Percentiles rank a stretch among this genome's conserved stretches.
These are phyloP conservation scores for Blepharisma stoltei DNA, from an alignment of 73 alveolate genomes.

Conservation along the genomic window DNA sequence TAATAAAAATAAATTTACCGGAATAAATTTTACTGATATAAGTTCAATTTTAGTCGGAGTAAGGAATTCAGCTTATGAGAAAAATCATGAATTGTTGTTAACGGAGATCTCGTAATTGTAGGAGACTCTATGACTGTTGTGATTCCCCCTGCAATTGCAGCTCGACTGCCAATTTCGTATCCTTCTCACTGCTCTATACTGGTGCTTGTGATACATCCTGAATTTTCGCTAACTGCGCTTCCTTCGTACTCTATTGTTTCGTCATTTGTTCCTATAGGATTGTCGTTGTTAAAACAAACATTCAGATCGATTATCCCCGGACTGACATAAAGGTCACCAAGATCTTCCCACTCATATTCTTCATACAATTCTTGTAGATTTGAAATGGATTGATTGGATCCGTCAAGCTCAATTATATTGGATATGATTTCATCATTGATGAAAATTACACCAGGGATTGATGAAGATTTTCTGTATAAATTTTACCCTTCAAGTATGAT, in stretches of 20 bases:
- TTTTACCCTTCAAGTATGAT: too few relatives aligned
- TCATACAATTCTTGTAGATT: background rate
- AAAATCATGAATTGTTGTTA: background rate
- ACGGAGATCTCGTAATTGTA: background rate
- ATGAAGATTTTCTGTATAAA: too few relatives aligned
- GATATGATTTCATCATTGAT: background rate
- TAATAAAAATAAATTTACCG: too few relatives aligned
- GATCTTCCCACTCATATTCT: background rate
- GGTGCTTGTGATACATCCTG: background rate
- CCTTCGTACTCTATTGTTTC: background rate
- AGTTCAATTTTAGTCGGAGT: too few relatives aligned
- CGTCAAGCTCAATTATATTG: background rate
- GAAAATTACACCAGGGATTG: background rate
- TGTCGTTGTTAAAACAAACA: background rate
- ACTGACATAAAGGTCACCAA: background rate
- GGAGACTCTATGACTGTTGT: background rate
- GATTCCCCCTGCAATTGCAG: background rate
- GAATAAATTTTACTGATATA: too few relatives aligned
- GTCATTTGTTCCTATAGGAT: background rate
- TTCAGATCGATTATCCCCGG: background rate
- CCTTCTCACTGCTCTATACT: background rate
- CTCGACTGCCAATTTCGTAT: background rate
- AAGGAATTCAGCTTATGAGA: background rate
- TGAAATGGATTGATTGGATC: background rate
- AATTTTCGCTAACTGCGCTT: background rate